A percentile compares a stretch with the other conserved stretches of the same genome.
Evolutionary conservation across 2,329 filamentous ascomycete species (phyloP).

Genomic region (Rhytidhysteron rufulum): DNA sequence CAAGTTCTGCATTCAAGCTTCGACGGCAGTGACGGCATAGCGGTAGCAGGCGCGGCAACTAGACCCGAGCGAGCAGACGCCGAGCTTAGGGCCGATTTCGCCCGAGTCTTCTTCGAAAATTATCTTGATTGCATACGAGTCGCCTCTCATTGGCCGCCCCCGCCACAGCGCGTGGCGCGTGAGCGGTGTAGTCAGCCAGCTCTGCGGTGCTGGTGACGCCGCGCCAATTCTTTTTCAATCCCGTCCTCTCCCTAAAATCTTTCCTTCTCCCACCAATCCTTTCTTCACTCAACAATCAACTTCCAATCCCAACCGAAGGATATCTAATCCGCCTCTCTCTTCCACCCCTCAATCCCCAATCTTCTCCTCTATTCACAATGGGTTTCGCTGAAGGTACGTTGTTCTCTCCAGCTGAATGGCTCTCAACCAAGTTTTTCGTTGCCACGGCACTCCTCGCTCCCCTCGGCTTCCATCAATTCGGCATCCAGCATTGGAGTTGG

Average conservation of each 20-base stretch:
- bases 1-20: no score
- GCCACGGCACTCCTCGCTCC: slow-evolving; percentile 16
- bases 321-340: slow-evolving; percentile 10
- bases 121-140: not conserved
- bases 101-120: no score
- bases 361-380: slow-evolving; percentile 29
- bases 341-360: slow-evolving; percentile 14
- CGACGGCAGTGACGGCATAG: not conserved
- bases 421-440: slow-evolving; percentile 20
- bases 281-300: not conserved
- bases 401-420: slow-evolving; percentile 19
- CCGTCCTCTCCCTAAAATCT: slow-evolving; percentile 4
- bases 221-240: slow-evolving; percentile 9
- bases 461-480: no score
- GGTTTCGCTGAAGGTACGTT: slow-evolving; percentile 39
- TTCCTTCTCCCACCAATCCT: slow-evolving; percentile 1
- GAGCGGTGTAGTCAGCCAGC: not conserved
- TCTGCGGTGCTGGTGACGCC: not conserved
- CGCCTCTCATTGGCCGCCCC: not conserved
- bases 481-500: no score
- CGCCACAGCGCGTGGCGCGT: slow-evolving; percentile 1
- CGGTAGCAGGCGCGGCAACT: not conserved
- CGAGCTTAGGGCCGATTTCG: no score
- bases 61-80: not conserved
- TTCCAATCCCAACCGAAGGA: slow-evolving; percentile 2